Evolutionary conservation across 352 stramenopile genomes (phyloP), one percentile per base, ranked within the genome.

Genomic region (Plasmopara viticola): DNA sequence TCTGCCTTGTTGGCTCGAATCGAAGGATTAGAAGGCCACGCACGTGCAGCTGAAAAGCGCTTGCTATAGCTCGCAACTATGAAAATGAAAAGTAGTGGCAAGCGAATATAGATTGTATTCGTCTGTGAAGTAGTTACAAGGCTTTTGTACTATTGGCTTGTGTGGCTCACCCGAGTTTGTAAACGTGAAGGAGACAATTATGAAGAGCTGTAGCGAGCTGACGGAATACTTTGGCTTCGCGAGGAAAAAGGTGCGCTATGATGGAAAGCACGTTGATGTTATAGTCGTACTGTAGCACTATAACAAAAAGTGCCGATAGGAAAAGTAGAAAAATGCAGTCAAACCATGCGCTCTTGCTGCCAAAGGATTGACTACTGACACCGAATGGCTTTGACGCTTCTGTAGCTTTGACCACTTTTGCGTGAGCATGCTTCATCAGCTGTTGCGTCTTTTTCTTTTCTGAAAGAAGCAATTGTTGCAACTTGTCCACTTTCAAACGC

Each of bases 1-100:
- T 94, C 87, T 39, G 88, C 97, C 12, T 68, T 90, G 49, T 87
- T 99, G 58, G 96, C 96, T 42, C 79, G 95, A 28, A 90, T 93
- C 72, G 82, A 93, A 66, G 82, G 82, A 14, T 72, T 93, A 2
- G 82, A 93, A 44, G 82, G 82, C 38, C 82, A 93, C 71, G 82
- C 82, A 39, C 82, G 82, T 33, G 79, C 79, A 13, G 82, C 82
- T 7, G 82, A 93, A 59, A 75, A 88, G 56, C 77, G 82, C n/a
- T 62, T 92, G 46, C 61, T 91, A 40, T 87, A 62, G 17, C 20
- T 17, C 40, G 35, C 9, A 30, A 18, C 28, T 40, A 14, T 57
- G 45, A 43, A n/a, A 25, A 1, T 25, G 1, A 25, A 25, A 25
- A 25, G 20, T 29, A 46, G 18, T 53, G 47, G 28, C 18, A 18